Percentiles rank a stretch among this genome's conserved stretches.
phyloP scores from a whole-genome alignment of 2,329 filamentous ascomycete species.

The Fusarium sp. region DNA sequence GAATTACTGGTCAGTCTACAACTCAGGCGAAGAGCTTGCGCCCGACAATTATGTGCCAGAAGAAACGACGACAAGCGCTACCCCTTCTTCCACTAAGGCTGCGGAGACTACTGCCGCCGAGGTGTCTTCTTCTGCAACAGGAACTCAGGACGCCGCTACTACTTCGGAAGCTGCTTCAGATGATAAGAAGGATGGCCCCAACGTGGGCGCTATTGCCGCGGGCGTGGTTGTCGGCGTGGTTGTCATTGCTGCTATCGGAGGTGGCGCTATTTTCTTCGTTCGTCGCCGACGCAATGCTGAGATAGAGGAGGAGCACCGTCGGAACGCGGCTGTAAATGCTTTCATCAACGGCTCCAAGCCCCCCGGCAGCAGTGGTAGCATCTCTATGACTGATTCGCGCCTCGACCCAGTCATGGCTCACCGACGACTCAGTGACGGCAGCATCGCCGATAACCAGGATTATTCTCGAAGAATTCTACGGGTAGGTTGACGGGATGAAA shows the following conservation, averaged over 20 bases:
- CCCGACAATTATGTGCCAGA: no score
- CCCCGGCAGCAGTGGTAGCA: conserved; percentile 67
- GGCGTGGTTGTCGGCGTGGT: conserved; percentile 88
- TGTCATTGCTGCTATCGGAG: conserved; percentile 69
- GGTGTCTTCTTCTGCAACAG: neutral
- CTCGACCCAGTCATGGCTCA: conserved; percentile 87
- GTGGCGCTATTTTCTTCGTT: conserved; percentile 76
- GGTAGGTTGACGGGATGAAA: conserved; percentile 58
- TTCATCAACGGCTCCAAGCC: conserved; percentile 74
- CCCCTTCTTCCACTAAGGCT: conserved; percentile 40
- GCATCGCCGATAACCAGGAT: conserved; percentile 96
- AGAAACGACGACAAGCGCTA: conserved; percentile 20
- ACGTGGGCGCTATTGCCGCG: conserved; percentile 83
- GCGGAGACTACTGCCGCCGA: conserved; percentile 30
- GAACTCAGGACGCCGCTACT: conserved; percentile 21
- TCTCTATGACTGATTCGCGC: conserved; percentile 81
- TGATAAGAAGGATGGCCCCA: conserved; percentile 56
- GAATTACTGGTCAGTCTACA: no score
- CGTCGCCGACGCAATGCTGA: conserved; percentile 78
- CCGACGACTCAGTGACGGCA: conserved; percentile 88
- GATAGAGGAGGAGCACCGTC: conserved; percentile 84
- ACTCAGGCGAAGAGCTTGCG: no score
- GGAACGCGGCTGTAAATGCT: conserved; percentile 79
- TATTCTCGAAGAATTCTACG: conserved; percentile 95
- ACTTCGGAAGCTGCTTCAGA: neutral